phyloP scores from a whole-genome alignment of 306 rosid species.

The Vigna nakashimae region DNA sequence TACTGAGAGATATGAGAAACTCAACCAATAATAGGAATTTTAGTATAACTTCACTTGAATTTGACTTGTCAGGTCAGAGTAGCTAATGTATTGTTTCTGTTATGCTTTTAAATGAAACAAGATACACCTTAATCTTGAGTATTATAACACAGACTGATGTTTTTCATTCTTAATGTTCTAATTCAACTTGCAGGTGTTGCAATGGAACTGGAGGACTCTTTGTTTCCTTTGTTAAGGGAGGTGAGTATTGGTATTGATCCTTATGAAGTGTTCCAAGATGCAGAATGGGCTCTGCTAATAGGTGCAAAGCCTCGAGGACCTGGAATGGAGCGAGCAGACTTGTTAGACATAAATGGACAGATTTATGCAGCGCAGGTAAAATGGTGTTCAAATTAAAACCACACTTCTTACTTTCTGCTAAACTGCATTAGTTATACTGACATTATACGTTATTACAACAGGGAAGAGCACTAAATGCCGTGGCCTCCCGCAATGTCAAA shows the following conservation, averaged over 20 bases:
- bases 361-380: slow-evolving; percentile 85
- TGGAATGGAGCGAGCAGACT: slow-evolving; percentile 91
- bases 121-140: not conserved
- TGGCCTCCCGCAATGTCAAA: slow-evolving; percentile 86
- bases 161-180: slow-evolving; percentile 23
- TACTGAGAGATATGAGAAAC: not conserved
- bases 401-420: not conserved
- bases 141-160: not conserved
- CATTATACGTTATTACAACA: slow-evolving; percentile 40
- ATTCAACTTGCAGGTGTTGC: slow-evolving; percentile 80
- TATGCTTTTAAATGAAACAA: slow-evolving; percentile 1
- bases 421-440: slow-evolving; percentile 5
- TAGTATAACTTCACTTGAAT: slow-evolving; percentile 13
- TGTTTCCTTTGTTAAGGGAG: slow-evolving; percentile 91
- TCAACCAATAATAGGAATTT: slow-evolving; percentile 1
- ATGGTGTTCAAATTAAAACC: slow-evolving; percentile 25
- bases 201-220: slow-evolving; percentile 96
- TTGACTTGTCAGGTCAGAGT: not conserved
- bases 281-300: slow-evolving; percentile 89
- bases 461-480: slow-evolving; percentile 93
- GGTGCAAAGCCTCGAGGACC: slow-evolving; percentile 99
- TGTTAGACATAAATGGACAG: slow-evolving; percentile 90
- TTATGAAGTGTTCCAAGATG: slow-evolving; percentile 95
- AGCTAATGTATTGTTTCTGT: not conserved
- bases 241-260: slow-evolving; percentile 89